Base-by-base conservation (phyloP, 768 basidiomycete genomes). In the Steccherinum ochraceum region DNA sequence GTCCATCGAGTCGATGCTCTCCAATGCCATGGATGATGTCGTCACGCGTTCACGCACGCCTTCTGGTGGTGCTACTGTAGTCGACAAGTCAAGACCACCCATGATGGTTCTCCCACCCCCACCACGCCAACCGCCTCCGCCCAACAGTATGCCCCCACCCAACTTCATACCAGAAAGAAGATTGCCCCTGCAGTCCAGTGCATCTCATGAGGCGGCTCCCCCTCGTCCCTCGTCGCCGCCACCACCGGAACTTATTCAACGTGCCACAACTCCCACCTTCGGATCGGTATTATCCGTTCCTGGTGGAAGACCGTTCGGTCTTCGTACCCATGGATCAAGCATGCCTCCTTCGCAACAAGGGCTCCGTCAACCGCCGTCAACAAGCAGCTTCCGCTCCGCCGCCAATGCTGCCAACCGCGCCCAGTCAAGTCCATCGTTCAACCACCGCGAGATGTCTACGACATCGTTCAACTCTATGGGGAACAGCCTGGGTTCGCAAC, bases 151-250 rank as follows among this genome's bases (percentile, higher is more conserved):
- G 88, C 80, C 73, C 13, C 90, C 90, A 11, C 89, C 90, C 1
- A 59, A 76, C 12, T 86, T 84, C 62, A 80, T 92, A 56, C 89
- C 90, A 21, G 87, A 89, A 19, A 75, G 77, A 61, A 79, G 77
- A 57, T 57, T 74, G 43, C 70, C 70, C 21, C 70, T 72, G 3
- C 65, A 65, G 13, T 72, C 77, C 5, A 68, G 67, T 50, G 65
- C 72, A 19, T 72, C 77, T 3, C 69, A 74, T 41, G 85, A 86
- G 55, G 66, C 69, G 4, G 87, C 88, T 11, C 93, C 94, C 0
- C 86, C 89, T 24, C 76, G 94, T 41, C 95, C 95, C 0, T 86
- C 83, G 3, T 97, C 95, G 0, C 94, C 95, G 1, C 94, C 93
- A 4, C 95, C 93, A 16, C 73, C 86, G 16, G 93, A 97, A 51